Percentiles rank a stretch among this genome's conserved stretches.
Conservation (phyloP, 1,284 basidiomycete species). For the Trichosporon inkin region DNA sequence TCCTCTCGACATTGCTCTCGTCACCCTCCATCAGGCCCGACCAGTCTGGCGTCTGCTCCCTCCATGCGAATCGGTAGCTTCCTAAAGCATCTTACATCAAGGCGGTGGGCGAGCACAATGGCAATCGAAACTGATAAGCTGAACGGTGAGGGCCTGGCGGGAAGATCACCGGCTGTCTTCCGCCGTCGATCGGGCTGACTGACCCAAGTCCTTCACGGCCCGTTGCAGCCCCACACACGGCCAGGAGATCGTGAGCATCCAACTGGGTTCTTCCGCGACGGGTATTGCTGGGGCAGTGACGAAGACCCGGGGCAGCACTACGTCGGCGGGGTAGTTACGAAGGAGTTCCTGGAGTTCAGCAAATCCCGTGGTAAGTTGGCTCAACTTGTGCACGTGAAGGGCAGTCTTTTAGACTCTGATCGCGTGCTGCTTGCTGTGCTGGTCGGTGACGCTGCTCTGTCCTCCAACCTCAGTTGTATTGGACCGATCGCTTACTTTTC, state of each 20-base stretch:
- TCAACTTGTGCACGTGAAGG: neutral
- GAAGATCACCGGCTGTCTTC: neutral
- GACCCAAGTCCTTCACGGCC: conserved; percentile 39
- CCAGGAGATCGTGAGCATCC: conserved; percentile 35
- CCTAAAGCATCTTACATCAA: conserved; percentile 4
- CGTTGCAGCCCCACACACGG: conserved; percentile 37
- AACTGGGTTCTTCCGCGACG: conserved; percentile 44
- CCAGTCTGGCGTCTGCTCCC: neutral
- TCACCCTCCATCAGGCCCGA: neutral
- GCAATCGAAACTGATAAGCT: conserved; percentile 32
- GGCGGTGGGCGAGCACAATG: conserved; percentile 35
- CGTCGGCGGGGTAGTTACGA: conserved; percentile 41
- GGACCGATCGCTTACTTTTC: too few species aligned
- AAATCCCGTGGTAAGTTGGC: conserved; percentile 34
- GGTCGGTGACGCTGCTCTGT: too few species aligned
- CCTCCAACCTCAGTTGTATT: too few species aligned
- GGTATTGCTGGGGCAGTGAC: conserved; percentile 40
- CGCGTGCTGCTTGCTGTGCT: too few species aligned
- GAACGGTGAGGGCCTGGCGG: conserved; percentile 29
- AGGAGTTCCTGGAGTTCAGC: conserved; percentile 46
- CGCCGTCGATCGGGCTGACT: neutral
- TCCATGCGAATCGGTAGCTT: neutral
- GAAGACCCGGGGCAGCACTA: conserved; percentile 43
- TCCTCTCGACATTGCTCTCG: too few species aligned
- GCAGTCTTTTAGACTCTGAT: conserved; percentile 8